Percentiles rank a stretch among this genome's conserved stretches.
phyloP scores from a whole-genome alignment of 2,329 filamentous ascomycete species.

The Akanthomyces muscarius region DNA sequence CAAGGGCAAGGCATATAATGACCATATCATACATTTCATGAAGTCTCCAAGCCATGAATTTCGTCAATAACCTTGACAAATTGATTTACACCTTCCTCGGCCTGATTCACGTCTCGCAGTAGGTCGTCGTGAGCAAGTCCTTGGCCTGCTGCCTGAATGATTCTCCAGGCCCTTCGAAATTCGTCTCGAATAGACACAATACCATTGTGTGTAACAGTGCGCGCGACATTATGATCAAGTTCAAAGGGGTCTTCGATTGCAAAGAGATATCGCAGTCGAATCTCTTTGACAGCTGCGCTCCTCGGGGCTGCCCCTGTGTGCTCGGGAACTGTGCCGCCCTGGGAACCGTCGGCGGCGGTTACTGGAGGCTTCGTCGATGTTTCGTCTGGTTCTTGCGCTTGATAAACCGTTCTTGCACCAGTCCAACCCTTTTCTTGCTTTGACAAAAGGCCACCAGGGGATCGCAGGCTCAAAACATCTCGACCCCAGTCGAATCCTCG shows the following conservation, averaged over 20 bases:
- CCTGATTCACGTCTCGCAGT: conserved; percentile 45
- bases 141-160: conserved; percentile 55
- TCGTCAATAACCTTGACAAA: conserved; percentile 30
- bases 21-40: neutral
- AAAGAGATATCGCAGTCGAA: conserved; percentile 77
- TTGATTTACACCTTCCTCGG: conserved; percentile 22
- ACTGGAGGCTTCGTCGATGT: conserved; percentile 12
- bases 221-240: conserved; percentile 78
- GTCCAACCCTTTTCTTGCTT: conserved; percentile 85
- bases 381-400: conserved; percentile 38
- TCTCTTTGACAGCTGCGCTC: conserved; percentile 55
- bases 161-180: conserved; percentile 73
- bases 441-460: conserved; percentile 61
- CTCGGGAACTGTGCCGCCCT: conserved; percentile 20
- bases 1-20: neutral
- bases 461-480: conserved; percentile 75
- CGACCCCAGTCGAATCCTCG: conserved; percentile 75
- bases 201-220: conserved; percentile 78
- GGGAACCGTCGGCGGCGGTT: conserved; percentile 20
- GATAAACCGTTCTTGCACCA: conserved; percentile 67
- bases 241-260: conserved; percentile 93
- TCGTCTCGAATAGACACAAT: conserved; percentile 81
- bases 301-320: conserved; percentile 24
- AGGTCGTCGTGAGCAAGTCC: conserved; percentile 43
- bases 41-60: conserved; percentile 29